phyloP scores from a whole-genome alignment of 129 eudicot species.

The Kitagawia praeruptora region DNA sequence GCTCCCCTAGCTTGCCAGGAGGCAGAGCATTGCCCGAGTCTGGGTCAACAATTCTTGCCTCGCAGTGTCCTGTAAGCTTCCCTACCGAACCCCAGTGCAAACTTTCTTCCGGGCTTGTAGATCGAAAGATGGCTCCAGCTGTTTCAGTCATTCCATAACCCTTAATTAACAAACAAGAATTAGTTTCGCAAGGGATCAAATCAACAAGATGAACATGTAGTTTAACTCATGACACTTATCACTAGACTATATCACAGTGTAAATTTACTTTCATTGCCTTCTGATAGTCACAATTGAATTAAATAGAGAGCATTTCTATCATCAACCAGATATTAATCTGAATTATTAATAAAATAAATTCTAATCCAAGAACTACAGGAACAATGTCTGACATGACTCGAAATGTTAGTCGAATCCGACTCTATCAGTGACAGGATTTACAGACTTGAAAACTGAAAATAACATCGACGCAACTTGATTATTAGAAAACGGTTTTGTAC shows the following conservation, averaged over 20 bases:
- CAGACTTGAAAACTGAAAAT: too few species aligned
- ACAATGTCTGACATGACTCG: slow-evolving; percentile 30
- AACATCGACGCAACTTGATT: too few species aligned
- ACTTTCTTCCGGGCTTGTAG: slow-evolving; percentile 19
- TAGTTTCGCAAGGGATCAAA: neutral
- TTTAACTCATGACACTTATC: neutral
- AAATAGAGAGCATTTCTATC: too few species aligned
- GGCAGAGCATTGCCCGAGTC: slow-evolving; percentile 23
- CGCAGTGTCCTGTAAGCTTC: neutral
- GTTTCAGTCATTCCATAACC: slow-evolving; percentile 42
- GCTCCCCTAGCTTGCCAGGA: slow-evolving; percentile 33
- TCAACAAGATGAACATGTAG: neutral
- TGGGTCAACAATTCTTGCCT: slow-evolving; percentile 36
- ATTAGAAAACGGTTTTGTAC: too few species aligned
- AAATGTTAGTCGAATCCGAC: neutral
- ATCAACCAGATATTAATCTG: neutral
- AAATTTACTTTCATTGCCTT: neutral
- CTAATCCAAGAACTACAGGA: neutral
- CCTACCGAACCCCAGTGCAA: slow-evolving; percentile 26
- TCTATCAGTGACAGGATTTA: too few species aligned
- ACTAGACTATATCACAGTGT: neutral
- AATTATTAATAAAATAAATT: too few species aligned
- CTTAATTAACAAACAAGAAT: slow-evolving; percentile 2
- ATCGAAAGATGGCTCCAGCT: slow-evolving; percentile 18
- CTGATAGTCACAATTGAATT: slow-evolving; percentile 20